Conservation (phyloP, 768 basidiomycete genomes). For the Lactarius quietus region DNA sequence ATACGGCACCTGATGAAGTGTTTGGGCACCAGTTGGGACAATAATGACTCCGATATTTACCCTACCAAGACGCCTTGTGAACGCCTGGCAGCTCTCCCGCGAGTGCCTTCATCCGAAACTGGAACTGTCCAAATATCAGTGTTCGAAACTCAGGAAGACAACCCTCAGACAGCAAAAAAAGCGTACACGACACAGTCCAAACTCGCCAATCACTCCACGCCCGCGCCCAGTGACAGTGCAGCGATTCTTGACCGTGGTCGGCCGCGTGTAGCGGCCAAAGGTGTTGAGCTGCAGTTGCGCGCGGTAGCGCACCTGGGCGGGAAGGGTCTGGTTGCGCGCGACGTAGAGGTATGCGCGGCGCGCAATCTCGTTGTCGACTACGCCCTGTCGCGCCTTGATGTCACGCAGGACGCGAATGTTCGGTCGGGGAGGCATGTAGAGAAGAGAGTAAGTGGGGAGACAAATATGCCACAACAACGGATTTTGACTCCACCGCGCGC, state of each 20-base stretch:
- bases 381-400: constrained; percentile 70
- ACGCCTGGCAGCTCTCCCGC: constrained; percentile 84
- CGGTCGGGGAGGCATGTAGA: constrained; percentile 27
- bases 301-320: constrained; percentile 85
- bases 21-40: neutral
- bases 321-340: constrained; percentile 87
- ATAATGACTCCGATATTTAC: neutral
- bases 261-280: constrained; percentile 76
- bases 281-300: constrained; percentile 92
- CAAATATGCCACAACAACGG: constrained; percentile 13
- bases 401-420: constrained; percentile 65
- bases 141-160: neutral
- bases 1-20: neutral
- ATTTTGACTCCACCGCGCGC: neutral
- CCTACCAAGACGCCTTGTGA: constrained; percentile 87
- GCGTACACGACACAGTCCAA: constrained; percentile 76
- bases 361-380: constrained; percentile 71
- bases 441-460: no score
- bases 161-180: neutral
- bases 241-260: constrained; percentile 86
- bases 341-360: constrained; percentile 91
- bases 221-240: constrained; percentile 84
- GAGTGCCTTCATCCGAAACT: constrained; percentile 85
- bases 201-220: constrained; percentile 85
- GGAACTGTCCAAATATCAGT: constrained; percentile 52